phyloP scores from a whole-genome alignment of 306 rosid species.

The Prinsepia uniflora region DNA sequence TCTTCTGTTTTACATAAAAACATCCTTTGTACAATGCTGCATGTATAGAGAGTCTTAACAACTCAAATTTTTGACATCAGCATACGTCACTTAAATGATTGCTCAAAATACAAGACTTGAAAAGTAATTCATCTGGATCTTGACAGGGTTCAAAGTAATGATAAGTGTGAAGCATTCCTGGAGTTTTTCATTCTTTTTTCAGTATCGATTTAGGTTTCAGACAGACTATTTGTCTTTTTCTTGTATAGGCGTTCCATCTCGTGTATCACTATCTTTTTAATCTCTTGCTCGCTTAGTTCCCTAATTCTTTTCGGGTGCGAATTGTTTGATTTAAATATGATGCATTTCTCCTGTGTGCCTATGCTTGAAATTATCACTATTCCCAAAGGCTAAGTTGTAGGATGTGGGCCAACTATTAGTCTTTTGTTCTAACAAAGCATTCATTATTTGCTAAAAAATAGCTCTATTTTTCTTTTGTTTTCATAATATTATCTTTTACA shows the following conservation, averaged over 20 bases:
- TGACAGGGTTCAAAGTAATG: background rate
- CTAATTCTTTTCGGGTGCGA: background rate
- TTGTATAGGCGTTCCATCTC: background rate
- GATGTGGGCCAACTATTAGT: background rate
- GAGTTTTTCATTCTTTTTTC: background rate
- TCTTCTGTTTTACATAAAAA: too few relatives aligned
- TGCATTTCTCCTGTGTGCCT: background rate
- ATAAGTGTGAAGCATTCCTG: background rate
- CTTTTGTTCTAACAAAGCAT: background rate
- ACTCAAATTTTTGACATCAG: background rate
- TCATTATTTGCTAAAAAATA: background rate
- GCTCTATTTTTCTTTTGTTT: conserved; percentile 14
- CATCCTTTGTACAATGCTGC: background rate
- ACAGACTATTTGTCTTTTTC: background rate
- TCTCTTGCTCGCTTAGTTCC: background rate
- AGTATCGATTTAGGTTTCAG: background rate
- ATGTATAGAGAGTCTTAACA: background rate
- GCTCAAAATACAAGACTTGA: background rate
- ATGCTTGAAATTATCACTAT: background rate
- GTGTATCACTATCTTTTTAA: background rate
- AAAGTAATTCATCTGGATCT: background rate
- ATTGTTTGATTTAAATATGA: background rate
- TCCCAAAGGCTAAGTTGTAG: background rate
- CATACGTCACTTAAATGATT: background rate
- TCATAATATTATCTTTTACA: conserved; percentile 15